Percentiles rank a stretch among this genome's conserved stretches.
These are phyloP conservation scores for Helotiales sp. DNA, from an alignment of 2,329 filamentous ascomycete species.

Conservation along the genomic window DNA sequence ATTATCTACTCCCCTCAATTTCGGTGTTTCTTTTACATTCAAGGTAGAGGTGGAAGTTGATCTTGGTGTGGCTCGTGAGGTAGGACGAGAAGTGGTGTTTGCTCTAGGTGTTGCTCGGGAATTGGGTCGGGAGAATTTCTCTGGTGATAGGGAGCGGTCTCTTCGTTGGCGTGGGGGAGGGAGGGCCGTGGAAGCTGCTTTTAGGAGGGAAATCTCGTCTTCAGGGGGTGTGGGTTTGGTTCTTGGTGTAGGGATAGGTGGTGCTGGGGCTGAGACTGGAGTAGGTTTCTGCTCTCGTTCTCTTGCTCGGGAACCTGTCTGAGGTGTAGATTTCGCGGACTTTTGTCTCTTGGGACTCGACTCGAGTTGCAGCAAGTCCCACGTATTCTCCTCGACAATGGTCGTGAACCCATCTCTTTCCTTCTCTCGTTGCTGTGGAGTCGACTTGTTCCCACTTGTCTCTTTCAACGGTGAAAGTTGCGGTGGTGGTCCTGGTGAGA, in stretches of 20 bases:
- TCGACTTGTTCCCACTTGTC: slow-evolving; percentile 29
- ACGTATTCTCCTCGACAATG: slow-evolving; percentile 49
- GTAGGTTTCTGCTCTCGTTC: background rate
- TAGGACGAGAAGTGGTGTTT: background rate
- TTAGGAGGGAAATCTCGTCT: slow-evolving; percentile 27
- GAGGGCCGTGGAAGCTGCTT: slow-evolving; percentile 9
- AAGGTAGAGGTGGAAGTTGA: background rate
- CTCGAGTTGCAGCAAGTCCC: slow-evolving; percentile 41
- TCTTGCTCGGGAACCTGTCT: slow-evolving; percentile 1
- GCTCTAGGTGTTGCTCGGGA: slow-evolving; percentile 13
- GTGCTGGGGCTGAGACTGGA: background rate
- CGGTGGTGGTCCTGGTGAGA: slow-evolving; percentile 29
- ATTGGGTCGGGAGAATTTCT: slow-evolving; percentile 5
- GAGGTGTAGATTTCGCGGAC: slow-evolving; percentile 25
- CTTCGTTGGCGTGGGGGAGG: background rate
- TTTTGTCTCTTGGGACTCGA: slow-evolving; percentile 30
- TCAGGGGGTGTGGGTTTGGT: slow-evolving; percentile 9
- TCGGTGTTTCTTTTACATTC: slow-evolving; percentile 21
- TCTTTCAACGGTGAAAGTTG: slow-evolving; percentile 47
- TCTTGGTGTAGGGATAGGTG: slow-evolving; percentile 9
- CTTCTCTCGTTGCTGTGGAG: slow-evolving; percentile 5
- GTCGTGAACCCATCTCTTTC: slow-evolving; percentile 46
- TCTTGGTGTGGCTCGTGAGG: slow-evolving; percentile 14
- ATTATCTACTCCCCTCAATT: slow-evolving; percentile 20
- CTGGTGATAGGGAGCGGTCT: background rate